phyloP scores from a whole-genome alignment of 2,329 filamentous ascomycete genomes.

The Hypoxylon sp. region DNA sequence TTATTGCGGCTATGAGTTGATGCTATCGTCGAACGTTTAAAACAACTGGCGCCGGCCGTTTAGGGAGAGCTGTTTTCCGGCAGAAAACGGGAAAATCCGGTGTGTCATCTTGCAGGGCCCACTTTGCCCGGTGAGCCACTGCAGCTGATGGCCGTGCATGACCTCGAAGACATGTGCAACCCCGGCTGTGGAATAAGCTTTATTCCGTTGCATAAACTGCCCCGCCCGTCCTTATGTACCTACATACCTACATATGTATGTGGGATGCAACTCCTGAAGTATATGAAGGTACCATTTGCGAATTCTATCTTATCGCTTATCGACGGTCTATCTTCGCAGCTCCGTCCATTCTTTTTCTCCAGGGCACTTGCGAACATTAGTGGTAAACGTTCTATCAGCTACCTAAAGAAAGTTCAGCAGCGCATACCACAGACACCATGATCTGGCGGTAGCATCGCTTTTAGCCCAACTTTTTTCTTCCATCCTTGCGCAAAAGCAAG shows the following conservation, averaged over 20 bases:
- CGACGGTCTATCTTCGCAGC: constrained; percentile 6
- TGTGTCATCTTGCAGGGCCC: constrained; percentile 21
- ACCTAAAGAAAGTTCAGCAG: not conserved
- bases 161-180: constrained; percentile 38
- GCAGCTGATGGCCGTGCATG: constrained; percentile 39
- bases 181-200: constrained; percentile 22
- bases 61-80: constrained; percentile 45
- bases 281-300: not conserved
- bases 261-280: too few species aligned
- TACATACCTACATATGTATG: too few species aligned
- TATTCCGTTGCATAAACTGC: constrained; percentile 16
- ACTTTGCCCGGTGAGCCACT: constrained; percentile 35
- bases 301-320: constrained; percentile 38
- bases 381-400: not conserved
- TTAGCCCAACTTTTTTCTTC: not conserved
- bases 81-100: constrained; percentile 45
- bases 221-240: too few species aligned
- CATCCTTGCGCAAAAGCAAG: not conserved
- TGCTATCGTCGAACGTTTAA: constrained; percentile 47
- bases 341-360: constrained; percentile 17
- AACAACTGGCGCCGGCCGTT: constrained; percentile 41
- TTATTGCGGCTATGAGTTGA: constrained; percentile 16
- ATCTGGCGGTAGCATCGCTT: constrained; percentile 24
- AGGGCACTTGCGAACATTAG: not conserved
- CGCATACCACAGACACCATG: constrained; percentile 14